A percentile compares a stretch with the other conserved stretches of the same genome.
These are phyloP conservation scores for Monilinia fructigena DNA, from an alignment of 2,329 filamentous ascomycete genomes.

Conservation along the genomic window DNA sequence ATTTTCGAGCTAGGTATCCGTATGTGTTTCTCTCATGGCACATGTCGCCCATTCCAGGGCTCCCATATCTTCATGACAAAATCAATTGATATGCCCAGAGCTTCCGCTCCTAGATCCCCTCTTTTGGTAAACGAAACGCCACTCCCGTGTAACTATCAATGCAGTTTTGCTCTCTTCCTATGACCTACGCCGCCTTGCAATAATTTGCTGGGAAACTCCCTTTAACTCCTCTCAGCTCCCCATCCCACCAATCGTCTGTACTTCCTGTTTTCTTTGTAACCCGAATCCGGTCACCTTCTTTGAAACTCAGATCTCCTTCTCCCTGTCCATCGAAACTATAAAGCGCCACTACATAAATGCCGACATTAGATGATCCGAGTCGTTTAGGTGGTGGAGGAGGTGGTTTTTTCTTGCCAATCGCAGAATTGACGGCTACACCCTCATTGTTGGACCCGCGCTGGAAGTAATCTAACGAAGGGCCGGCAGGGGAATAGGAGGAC, in stretches of 20 bases:
- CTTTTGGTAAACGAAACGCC: not conserved
- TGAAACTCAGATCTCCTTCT: conserved; percentile 69
- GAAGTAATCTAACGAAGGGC: conserved; percentile 38
- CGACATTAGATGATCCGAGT: conserved; percentile 48
- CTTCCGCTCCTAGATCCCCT: no score
- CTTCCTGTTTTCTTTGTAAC: conserved; percentile 77
- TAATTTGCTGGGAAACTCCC: conserved; percentile 86
- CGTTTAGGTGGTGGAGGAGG: conserved; percentile 68
- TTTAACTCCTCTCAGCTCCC: conserved; percentile 65
- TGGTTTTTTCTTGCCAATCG: conserved; percentile 63
- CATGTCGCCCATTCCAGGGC: not conserved
- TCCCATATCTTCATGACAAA: no score
- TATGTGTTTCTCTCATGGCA: not conserved
- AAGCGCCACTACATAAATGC: conserved; percentile 58
- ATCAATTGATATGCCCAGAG: no score
- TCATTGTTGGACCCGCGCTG: conserved; percentile 33
- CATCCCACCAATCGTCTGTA: conserved; percentile 86
- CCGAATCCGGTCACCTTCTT: conserved; percentile 73
- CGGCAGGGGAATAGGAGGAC: conserved; percentile 35
- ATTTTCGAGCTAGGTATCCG: not conserved
- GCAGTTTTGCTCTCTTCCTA: not conserved
- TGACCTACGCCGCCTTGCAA: conserved; percentile 48
- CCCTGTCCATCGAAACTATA: conserved; percentile 73
- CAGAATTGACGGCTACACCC: conserved; percentile 45
- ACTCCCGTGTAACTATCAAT: not conserved